phyloP scores from a whole-genome alignment of 345 rosid species.

The Zanthoxylum bungeanum region DNA sequence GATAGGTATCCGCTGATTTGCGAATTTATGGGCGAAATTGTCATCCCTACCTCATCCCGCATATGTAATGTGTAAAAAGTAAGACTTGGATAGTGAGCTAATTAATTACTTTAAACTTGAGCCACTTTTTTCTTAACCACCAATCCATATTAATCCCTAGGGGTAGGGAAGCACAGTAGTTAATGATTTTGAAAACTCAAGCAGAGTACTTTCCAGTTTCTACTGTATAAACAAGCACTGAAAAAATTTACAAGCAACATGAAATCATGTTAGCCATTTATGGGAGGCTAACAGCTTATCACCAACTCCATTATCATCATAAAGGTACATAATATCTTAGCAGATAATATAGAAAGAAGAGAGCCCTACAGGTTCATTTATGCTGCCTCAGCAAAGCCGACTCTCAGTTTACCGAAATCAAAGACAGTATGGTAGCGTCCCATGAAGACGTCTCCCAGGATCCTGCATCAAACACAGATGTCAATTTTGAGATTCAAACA shows the following conservation, averaged over 20 bases:
- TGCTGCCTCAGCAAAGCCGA: constrained; percentile 90
- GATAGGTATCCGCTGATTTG: too few relatives aligned
- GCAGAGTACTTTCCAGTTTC: neutral
- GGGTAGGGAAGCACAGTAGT: neutral
- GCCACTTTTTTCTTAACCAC: neutral
- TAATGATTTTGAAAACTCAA: neutral
- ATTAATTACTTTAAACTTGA: neutral
- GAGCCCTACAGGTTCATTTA: constrained; percentile 19
- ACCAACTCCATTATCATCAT: neutral
- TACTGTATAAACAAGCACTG: neutral
- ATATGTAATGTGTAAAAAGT: too few relatives aligned
- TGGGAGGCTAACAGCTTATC: neutral
- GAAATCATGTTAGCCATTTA: neutral
- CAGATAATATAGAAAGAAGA: neutral
- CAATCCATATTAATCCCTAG: neutral
- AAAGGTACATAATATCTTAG: neutral
- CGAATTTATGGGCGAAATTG: too few relatives aligned
- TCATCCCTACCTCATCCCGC: too few relatives aligned
- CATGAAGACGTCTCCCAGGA: constrained; percentile 91
- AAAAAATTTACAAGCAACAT: constrained; percentile 15
- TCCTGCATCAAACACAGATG: constrained; percentile 43
- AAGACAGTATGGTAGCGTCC: constrained; percentile 90
- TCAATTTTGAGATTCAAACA: neutral
- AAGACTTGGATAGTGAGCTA: too few relatives aligned
- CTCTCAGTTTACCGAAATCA: constrained; percentile 65